phyloP scores from a whole-genome alignment of 2,329 filamentous ascomycete species.

The Penicillium concentricum region DNA sequence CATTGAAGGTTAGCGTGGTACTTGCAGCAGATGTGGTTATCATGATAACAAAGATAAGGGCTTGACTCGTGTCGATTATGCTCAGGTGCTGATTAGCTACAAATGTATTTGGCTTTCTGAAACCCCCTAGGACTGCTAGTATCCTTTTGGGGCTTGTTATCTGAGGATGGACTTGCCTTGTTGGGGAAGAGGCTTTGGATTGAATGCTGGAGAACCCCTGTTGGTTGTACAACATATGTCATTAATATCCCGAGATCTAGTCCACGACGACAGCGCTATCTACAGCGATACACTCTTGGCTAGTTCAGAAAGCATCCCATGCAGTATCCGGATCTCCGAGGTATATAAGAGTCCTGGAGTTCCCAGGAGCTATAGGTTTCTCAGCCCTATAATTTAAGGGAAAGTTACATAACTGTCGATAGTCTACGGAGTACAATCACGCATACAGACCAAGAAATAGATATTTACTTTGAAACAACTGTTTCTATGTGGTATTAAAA shows the following conservation, averaged over 20 bases:
- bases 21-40: neutral
- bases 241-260: neutral
- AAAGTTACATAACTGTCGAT: neutral
- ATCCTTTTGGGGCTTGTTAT: neutral
- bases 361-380: neutral
- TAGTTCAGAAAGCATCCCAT: neutral
- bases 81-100: neutral
- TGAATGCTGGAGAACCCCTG: neutral
- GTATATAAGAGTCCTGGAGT: neutral
- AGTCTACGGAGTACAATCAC: neutral
- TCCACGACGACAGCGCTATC: neutral
- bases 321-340: neutral
- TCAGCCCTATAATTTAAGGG: neutral
- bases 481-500: conserved; percentile 40
- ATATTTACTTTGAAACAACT: conserved; percentile 11
- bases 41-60: conserved; percentile 7
- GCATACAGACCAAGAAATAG: neutral
- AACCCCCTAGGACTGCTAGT: neutral
- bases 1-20: neutral
- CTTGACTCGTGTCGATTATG: neutral
- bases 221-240: neutral
- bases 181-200: neutral
- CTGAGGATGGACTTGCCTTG: neutral
- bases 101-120: neutral
- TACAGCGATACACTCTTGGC: no score